Evolutionary conservation across 1,284 basidiomycete genomes (phyloP).

Genomic region (Apiotrichum brassicae): DNA sequence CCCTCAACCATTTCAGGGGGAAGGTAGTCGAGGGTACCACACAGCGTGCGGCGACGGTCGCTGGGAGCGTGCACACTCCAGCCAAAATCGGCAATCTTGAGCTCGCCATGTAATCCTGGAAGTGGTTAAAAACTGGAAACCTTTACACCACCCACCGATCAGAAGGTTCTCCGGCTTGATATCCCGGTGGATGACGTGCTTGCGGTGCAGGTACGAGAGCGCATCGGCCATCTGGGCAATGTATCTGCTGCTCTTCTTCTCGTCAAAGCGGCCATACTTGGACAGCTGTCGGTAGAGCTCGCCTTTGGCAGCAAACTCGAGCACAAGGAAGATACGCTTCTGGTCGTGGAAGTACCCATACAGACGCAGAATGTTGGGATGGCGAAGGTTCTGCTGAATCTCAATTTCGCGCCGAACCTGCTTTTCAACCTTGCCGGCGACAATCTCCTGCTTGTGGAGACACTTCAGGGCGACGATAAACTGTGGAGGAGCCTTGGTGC

Average conservation of each 20-base stretch:
- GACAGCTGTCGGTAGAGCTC: slow-evolving; percentile 93
- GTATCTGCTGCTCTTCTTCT: slow-evolving; percentile 76
- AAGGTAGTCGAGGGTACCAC: slow-evolving; percentile 93
- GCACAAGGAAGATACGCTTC: slow-evolving; percentile 95
- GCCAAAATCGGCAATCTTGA: slow-evolving; percentile 98
- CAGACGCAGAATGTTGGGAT: slow-evolving; percentile 87
- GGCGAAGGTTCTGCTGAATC: slow-evolving; percentile 94
- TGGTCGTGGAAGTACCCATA: slow-evolving; percentile 98
- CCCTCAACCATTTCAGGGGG: slow-evolving; percentile 98
- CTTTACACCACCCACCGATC: slow-evolving; percentile 60
- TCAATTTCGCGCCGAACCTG: slow-evolving; percentile 97
- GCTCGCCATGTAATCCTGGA: slow-evolving; percentile 71
- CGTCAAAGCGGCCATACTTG: slow-evolving; percentile 77
- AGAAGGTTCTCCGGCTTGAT: slow-evolving; percentile 99
- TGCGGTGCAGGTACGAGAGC: slow-evolving; percentile 81
- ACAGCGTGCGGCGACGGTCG: slow-evolving; percentile 78
- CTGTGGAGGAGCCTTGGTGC: slow-evolving; percentile 76
- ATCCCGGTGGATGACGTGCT: slow-evolving; percentile 97
- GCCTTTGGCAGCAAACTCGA: slow-evolving; percentile 92
- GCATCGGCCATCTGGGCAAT: slow-evolving; percentile 99
- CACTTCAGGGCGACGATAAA: slow-evolving; percentile 98
- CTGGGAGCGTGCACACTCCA: slow-evolving; percentile 98
- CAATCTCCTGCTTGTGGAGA: slow-evolving; percentile 92
- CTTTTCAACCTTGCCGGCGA: slow-evolving; percentile 83
- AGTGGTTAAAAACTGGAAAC: too few species aligned